phyloP scores from a whole-genome alignment of 441 rosid genomes.

The Kokia cookei region DNA sequence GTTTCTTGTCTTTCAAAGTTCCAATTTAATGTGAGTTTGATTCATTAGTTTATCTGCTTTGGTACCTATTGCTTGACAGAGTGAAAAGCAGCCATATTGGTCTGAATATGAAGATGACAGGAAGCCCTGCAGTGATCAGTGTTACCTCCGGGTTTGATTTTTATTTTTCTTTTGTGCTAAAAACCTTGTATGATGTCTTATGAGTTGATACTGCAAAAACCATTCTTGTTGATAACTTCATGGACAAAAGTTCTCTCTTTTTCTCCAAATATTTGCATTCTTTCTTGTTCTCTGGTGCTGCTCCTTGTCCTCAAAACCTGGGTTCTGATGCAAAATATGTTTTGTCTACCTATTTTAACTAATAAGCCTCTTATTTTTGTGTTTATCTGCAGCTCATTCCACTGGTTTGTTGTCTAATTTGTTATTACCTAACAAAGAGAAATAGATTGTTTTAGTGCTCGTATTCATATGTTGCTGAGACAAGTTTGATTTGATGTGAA shows the following conservation, averaged over 20 bases:
- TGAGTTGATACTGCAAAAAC: not conserved
- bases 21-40: not conserved
- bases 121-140: conserved; percentile 65
- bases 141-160: conserved; percentile 62
- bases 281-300: not conserved
- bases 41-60: conserved; percentile 14
- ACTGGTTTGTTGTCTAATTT: not conserved
- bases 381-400: not conserved
- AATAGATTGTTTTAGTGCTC: not conserved
- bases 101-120: conserved; percentile 58
- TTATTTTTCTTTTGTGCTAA: conserved; percentile 1
- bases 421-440: not conserved
- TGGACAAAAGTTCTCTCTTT: not conserved
- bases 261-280: not conserved
- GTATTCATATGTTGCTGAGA: not conserved
- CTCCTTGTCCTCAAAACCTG: not conserved
- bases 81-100: conserved; percentile 50
- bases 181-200: not conserved
- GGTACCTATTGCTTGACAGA: conserved; percentile 40
- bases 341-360: not conserved
- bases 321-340: not conserved
- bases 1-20: not conserved
- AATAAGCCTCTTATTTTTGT: not conserved
- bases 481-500: not conserved
- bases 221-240: not conserved